A percentile compares a stretch with the other conserved stretches of the same genome.
phyloP scores from a whole-genome alignment of 1,284 basidiomycete genomes.

The Microbotryum silenes-acaulis region DNA sequence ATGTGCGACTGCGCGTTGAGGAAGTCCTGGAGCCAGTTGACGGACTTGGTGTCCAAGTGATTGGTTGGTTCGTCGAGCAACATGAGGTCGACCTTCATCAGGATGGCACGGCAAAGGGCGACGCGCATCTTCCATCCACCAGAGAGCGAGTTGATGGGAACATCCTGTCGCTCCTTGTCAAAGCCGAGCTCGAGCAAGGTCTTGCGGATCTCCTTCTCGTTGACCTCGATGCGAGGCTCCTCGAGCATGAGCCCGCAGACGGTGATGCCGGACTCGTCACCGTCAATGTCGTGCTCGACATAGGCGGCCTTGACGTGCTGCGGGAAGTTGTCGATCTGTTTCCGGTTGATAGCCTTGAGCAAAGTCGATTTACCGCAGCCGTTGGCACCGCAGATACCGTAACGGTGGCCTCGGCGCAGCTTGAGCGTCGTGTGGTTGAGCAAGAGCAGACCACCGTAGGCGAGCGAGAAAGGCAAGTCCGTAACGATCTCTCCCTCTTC shows the following conservation, averaged over 20 bases:
- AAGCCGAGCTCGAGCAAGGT: constrained; percentile 86
- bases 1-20: constrained; percentile 69
- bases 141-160: constrained; percentile 81
- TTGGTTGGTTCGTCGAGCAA: constrained; percentile 94
- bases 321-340: constrained; percentile 40
- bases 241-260: constrained; percentile 36
- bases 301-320: constrained; percentile 38
- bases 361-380: constrained; percentile 95
- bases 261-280: constrained; percentile 36
- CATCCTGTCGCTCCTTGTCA: constrained; percentile 73
- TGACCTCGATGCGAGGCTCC: constrained; percentile 36
- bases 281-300: constrained; percentile 41
- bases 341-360: constrained; percentile 71
- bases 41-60: constrained; percentile 83
- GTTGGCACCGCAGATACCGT: constrained; percentile 93
- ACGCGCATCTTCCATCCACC: constrained; percentile 95
- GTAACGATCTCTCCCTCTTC: constrained; percentile 67
- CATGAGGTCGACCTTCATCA: constrained; percentile 89
- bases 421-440: constrained; percentile 91
- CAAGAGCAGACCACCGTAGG: constrained; percentile 89
- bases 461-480: constrained; percentile 88
- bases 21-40: constrained; percentile 85
- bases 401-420: constrained; percentile 74
- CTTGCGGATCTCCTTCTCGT: constrained; percentile 57
- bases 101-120: constrained; percentile 62